Evolutionary conservation across 2,329 filamentous ascomycete genomes (phyloP).

Genomic region (Trichoderma sp.): DNA sequence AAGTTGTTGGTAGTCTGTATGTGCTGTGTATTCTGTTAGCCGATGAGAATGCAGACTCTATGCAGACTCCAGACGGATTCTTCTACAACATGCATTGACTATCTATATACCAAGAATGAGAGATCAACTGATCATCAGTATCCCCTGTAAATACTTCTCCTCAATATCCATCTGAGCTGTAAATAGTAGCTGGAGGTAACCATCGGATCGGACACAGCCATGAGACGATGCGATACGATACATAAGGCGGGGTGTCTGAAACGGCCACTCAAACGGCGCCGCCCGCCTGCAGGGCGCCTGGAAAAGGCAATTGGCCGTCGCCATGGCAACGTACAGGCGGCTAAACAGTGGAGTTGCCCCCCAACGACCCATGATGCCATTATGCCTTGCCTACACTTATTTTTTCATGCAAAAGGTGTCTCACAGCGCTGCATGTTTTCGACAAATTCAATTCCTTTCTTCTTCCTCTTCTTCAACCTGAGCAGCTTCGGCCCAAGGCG

Average conservation of each 20-base stretch:
- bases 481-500: background rate
- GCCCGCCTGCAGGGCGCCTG: conserved; percentile 1
- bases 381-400: background rate
- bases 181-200: background rate
- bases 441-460: background rate
- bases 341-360: conserved; percentile 13
- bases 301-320: background rate
- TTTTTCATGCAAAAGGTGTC: conserved; percentile 16
- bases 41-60: background rate
- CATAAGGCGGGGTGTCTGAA: background rate
- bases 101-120: background rate
- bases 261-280: conserved; percentile 3
- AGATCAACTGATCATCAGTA: background rate
- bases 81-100: background rate
- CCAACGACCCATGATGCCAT: background rate
- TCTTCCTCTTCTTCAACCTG: background rate
- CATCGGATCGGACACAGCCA: background rate
- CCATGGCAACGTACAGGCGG: conserved; percentile 1
- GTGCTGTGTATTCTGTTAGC: background rate
- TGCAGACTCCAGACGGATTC: background rate
- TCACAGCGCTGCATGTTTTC: conserved; percentile 5
- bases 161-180: background rate
- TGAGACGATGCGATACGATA: background rate
- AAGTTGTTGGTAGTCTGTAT: background rate
- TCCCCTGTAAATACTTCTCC: background rate